Evolutionary conservation across 176 grass and related monocot genomes (phyloP).

Genomic region (Musa schizocarpa): DNA sequence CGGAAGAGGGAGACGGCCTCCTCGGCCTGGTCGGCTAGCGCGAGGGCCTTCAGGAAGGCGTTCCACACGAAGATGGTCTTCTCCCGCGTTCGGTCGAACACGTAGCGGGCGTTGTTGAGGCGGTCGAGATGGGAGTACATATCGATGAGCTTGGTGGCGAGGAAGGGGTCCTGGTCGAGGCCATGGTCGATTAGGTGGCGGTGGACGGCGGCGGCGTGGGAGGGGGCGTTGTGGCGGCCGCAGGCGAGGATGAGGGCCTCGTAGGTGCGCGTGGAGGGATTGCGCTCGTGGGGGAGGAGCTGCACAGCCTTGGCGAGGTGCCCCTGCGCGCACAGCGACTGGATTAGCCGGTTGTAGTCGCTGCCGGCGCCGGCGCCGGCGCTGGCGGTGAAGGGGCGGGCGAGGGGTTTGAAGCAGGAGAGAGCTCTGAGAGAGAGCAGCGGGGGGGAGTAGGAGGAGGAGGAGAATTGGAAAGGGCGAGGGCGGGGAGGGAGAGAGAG

Average conservation of each 20-base stretch:
- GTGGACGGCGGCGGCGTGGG: conserved; percentile 35
- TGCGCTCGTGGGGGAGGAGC: conserved; percentile 43
- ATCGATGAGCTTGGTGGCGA: conserved; percentile 61
- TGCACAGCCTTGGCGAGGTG: conserved; percentile 33
- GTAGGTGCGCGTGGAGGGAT: conserved; percentile 67
- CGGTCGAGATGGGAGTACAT: conserved; percentile 42
- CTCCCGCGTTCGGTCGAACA: conserved; percentile 50
- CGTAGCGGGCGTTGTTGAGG: conserved; percentile 29
- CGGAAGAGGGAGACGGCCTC: conserved; percentile 41
- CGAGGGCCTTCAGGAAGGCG: conserved; percentile 51
- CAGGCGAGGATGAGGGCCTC: conserved; percentile 48
- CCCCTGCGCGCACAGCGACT: conserved; percentile 49
- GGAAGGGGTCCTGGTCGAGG: conserved; percentile 50
- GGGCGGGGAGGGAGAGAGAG: conserved; percentile 10
- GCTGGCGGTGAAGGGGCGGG: conserved; percentile 12
- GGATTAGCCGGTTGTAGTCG: conserved; percentile 48
- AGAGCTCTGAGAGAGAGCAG: conserved; percentile 1
- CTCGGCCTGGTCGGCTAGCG: conserved; percentile 43
- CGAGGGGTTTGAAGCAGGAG: conserved; percentile 14
- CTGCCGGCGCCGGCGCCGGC: neutral
- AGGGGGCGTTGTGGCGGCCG: conserved; percentile 23
- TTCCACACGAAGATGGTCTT: conserved; percentile 89
- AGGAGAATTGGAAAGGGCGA: conserved; percentile 10
- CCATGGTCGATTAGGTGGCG: conserved; percentile 31
- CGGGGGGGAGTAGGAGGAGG: neutral